Percentiles rank a stretch among this genome's conserved stretches.
phyloP scores from a whole-genome alignment of 78 protist species.

The Thecamonas trahens region DNA sequence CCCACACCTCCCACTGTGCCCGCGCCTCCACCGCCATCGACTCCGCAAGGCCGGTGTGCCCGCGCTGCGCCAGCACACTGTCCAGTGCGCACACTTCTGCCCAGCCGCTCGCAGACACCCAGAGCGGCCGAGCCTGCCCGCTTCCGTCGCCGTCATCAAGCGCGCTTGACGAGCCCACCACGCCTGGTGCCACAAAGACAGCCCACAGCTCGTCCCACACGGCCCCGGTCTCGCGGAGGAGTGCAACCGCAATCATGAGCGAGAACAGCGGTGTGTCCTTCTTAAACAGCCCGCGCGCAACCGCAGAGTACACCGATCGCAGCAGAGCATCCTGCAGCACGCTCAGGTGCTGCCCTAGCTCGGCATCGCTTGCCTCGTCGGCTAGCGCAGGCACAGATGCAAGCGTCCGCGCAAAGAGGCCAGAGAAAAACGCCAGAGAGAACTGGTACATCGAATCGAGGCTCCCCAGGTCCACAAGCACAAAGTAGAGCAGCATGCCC shows the following conservation, averaged over 20 bases:
- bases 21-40: neutral
- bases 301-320: conserved; percentile 28
- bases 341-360: neutral
- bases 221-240: conserved; percentile 12
- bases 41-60: neutral
- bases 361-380: too few species aligned
- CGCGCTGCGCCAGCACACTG: too few species aligned
- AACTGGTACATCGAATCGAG: conserved; percentile 72
- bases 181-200: conserved; percentile 21
- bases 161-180: neutral
- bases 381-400: too few species aligned
- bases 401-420: conserved; percentile 23
- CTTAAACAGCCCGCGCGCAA: conserved; percentile 74
- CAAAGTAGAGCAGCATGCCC: conserved; percentile 68
- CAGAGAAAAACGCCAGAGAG: conserved; percentile 45
- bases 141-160: too few species aligned
- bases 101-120: too few species aligned
- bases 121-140: too few species aligned
- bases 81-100: too few species aligned
- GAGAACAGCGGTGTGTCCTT: conserved; percentile 56
- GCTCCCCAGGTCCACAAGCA: conserved; percentile 40
- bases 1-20: conserved; percentile 1
- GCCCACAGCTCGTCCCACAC: conserved; percentile 68
- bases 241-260: conserved; percentile 23
- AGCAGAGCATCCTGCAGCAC: conserved; percentile 8